A percentile compares a stretch with the other conserved stretches of the same genome.
These are phyloP conservation scores for Flaveria ramosissima DNA, from an alignment of 129 eudicot genomes.

Conservation along the genomic window DNA sequence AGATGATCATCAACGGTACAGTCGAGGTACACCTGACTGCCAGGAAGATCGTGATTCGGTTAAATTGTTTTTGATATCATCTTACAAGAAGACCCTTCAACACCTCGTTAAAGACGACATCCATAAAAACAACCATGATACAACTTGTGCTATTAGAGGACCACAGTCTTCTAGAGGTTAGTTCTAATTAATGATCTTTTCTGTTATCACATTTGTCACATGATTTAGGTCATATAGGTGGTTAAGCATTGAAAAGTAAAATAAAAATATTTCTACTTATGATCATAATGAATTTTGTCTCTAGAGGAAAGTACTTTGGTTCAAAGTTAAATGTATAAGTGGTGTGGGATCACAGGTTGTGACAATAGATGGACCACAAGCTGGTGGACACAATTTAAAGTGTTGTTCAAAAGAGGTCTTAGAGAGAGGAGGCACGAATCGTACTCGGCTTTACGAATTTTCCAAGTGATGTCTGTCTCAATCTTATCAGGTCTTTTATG, in stretches of 20 bases:
- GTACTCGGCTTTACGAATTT: constrained; percentile 72
- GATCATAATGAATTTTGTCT: constrained; percentile 19
- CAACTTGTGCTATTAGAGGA: constrained; percentile 27
- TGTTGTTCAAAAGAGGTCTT: constrained; percentile 75
- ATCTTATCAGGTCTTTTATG: constrained; percentile 84
- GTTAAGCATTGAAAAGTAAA: constrained; percentile 23
- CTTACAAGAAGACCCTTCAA: constrained; percentile 68
- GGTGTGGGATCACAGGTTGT: constrained; percentile 43
- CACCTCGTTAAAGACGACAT: constrained; percentile 63
- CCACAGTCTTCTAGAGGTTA: constrained; percentile 62
- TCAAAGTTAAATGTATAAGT: constrained; percentile 26
- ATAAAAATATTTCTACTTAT: constrained; percentile 5
- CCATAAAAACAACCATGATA: constrained; percentile 34
- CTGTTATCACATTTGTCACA: constrained; percentile 22
- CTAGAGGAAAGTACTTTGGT: constrained; percentile 1
- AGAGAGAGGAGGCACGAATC: constrained; percentile 87
- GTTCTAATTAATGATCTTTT: constrained; percentile 27
- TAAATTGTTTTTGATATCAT: constrained; percentile 53
- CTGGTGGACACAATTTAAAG: constrained; percentile 93
- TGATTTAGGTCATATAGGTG: constrained; percentile 2
- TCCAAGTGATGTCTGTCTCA: constrained; percentile 93
- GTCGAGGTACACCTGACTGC: constrained; percentile 48
- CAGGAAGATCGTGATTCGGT: constrained; percentile 51
- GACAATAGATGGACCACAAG: constrained; percentile 76
- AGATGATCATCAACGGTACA: constrained; percentile 47